Percentiles rank a stretch among this genome's conserved stretches.
phyloP scores from a whole-genome alignment of 352 stramenopile species.

The Globisporangium mamillatum region DNA sequence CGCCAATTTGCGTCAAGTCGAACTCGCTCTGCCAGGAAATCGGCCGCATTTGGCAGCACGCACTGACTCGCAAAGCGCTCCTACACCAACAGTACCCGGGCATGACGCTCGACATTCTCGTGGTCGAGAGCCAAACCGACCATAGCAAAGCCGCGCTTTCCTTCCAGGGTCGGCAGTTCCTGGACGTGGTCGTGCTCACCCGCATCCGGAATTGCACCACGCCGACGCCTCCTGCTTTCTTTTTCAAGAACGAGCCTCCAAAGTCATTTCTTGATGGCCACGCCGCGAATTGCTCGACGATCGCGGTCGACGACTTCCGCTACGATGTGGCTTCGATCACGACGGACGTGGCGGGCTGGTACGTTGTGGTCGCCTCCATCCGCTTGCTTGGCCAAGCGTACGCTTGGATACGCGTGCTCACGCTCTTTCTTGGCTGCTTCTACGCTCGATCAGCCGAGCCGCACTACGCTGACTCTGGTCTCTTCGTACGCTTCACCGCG shows the following conservation, averaged over 20 bases:
- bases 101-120: constrained; percentile 17
- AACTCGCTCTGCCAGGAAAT: constrained; percentile 12
- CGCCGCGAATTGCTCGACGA: not conserved
- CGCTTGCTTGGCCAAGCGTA: constrained; percentile 19
- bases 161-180: constrained; percentile 17
- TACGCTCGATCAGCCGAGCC: constrained; percentile 1
- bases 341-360: constrained; percentile 12
- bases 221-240: not conserved
- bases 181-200: constrained; percentile 18
- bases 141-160: constrained; percentile 10
- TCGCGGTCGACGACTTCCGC: constrained; percentile 19
- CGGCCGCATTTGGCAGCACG: constrained; percentile 13
- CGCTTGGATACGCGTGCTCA: constrained; percentile 8
- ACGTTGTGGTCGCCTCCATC: constrained; percentile 3
- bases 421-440: constrained; percentile 21
- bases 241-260: not conserved
- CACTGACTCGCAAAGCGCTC: not conserved
- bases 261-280: not conserved
- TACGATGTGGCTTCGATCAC: constrained; percentile 15
- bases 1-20: constrained; percentile 1
- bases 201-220: constrained; percentile 2
- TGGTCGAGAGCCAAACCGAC: constrained; percentile 23
- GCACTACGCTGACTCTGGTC: not conserved
- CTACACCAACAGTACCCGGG: constrained; percentile 11
- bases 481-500: not conserved